These are phyloP conservation scores for Orbilia quercus DNA, from an alignment of 2,329 filamentous ascomycete species.

Conservation along the genomic window DNA sequence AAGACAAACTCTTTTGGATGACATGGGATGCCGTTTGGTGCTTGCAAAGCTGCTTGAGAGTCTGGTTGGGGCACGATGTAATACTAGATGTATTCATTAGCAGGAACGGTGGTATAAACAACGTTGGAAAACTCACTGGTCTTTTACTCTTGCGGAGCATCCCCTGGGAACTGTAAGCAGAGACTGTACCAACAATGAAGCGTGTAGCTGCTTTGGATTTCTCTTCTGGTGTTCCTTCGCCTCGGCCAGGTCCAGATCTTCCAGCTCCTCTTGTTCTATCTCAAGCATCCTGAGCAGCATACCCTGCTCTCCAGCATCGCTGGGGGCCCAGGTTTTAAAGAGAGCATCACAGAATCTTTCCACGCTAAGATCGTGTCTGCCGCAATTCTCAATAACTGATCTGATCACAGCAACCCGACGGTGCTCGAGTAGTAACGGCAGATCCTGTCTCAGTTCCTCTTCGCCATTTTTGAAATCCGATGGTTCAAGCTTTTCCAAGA, in stretches of 20 bases:
- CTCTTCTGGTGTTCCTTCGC: slow-evolving; percentile 67
- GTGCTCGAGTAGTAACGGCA: slow-evolving; percentile 78
- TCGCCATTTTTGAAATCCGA: slow-evolving; percentile 83
- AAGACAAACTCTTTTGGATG: slow-evolving; percentile 72
- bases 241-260: slow-evolving; percentile 67
- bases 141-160: slow-evolving; percentile 50
- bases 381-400: slow-evolving; percentile 83
- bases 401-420: slow-evolving; percentile 82
- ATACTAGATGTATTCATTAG: slow-evolving; percentile 68
- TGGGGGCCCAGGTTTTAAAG: slow-evolving; percentile 68
- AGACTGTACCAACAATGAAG: slow-evolving; percentile 80
- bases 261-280: slow-evolving; percentile 67
- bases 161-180: slow-evolving; percentile 79
- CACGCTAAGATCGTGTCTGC: slow-evolving; percentile 73
- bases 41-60: slow-evolving; percentile 74
- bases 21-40: slow-evolving; percentile 72
- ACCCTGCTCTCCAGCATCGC: slow-evolving; percentile 62
- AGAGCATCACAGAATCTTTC: slow-evolving; percentile 66
- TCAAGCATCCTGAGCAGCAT: slow-evolving; percentile 72
- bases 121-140: slow-evolving; percentile 61
- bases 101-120: slow-evolving; percentile 69
- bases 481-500: slow-evolving; percentile 84
- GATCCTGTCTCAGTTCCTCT: slow-evolving; percentile 76
- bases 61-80: slow-evolving; percentile 69
- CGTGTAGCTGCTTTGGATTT: slow-evolving; percentile 74